Base-by-base conservation (phyloP, 345 rosid species). In the Cardiospermum halicacabum region DNA sequence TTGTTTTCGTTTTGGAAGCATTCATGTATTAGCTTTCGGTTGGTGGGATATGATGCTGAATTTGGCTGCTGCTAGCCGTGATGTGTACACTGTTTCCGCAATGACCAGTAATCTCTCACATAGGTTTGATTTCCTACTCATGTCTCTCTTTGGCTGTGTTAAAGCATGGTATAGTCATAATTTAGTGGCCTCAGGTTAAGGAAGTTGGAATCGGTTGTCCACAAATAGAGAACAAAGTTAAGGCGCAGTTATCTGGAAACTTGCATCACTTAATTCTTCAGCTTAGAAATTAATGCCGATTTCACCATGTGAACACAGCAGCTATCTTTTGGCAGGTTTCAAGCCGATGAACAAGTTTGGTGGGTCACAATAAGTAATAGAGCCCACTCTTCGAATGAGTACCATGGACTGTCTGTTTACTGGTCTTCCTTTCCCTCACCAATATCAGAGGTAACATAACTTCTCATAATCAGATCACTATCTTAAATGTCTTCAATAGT, bases 101-200 rank as follows among this genome's bases (percentile, higher is more conserved):
- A 87, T 76, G 98, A 89, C 58, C 87, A 95, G 98, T 89, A 92
- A 72, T 87, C 98, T 76, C 88, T 89, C 53, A 87, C 92, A 67
- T 96, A 85, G 95, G 98, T 89, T 71, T 60, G 21, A 60, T 5
- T 15, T 11, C 24, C n/a, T 16, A 47, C 28, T 15, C 48, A 6
- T 60, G 53, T 53, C 27, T 42, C 22, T n/a, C 3, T 26, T 16
- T n/a, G 30, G 30, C 12, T 34, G 24, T n/a, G 26, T 8, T 67
- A 67, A 39, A 11, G 25, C 39, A 12, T 22, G n/a, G 37, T 49
- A 56, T 69, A 15, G 30, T 62, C 43, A 63, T 26, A 68, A 37
- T n/a, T n/a, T 72, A 40, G 60, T n/a, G n/a, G n/a, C n/a, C 62
- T 5, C 69, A 89, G 96, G 96, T 92, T 64, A 92, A 92, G 74